phyloP scores from a whole-genome alignment of 192 early-diverging fungal species.

The Linnemannia schmuckeri region DNA sequence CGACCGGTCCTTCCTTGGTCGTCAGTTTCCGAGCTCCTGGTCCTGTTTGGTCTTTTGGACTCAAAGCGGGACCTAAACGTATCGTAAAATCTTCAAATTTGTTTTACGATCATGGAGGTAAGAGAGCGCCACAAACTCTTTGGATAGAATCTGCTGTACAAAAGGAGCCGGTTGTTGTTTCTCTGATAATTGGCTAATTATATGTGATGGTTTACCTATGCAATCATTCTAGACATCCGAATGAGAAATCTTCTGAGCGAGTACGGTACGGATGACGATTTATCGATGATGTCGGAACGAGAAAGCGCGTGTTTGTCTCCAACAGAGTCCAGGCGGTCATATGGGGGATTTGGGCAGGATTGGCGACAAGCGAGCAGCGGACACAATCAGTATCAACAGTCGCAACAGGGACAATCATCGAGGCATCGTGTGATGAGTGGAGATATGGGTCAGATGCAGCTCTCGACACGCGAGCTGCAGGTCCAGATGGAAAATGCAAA shows the following conservation, averaged over 20 bases:
- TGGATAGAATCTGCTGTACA: background rate
- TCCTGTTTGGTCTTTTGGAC: slow-evolving; percentile 50
- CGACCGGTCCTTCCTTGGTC: slow-evolving; percentile 37
- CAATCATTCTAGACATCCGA: slow-evolving; percentile 21
- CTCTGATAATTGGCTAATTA: background rate
- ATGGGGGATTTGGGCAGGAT: background rate
- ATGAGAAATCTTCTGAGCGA: slow-evolving; percentile 26
- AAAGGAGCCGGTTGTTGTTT: background rate
- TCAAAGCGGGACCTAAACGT: slow-evolving; percentile 32
- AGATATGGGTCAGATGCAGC: slow-evolving; percentile 44
- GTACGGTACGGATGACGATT: slow-evolving; percentile 33
- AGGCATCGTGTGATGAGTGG: slow-evolving; percentile 35
- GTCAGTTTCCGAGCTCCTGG: slow-evolving; percentile 43
- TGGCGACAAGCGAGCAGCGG: slow-evolving; percentile 13
- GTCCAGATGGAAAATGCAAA: slow-evolving; percentile 55
- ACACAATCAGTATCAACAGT: background rate
- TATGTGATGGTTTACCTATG: no score
- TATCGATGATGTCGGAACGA: slow-evolving; percentile 12
- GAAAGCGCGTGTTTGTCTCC: background rate
- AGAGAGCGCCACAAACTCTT: background rate
- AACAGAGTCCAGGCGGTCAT: background rate
- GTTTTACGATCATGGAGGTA: slow-evolving; percentile 44
- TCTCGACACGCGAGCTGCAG: slow-evolving; percentile 31
- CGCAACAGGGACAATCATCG: background rate
- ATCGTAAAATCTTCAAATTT: slow-evolving; percentile 35